These are phyloP conservation scores for Forsythia suspensa DNA, from an alignment of 257 asterid genomes.

Conservation along the genomic window DNA sequence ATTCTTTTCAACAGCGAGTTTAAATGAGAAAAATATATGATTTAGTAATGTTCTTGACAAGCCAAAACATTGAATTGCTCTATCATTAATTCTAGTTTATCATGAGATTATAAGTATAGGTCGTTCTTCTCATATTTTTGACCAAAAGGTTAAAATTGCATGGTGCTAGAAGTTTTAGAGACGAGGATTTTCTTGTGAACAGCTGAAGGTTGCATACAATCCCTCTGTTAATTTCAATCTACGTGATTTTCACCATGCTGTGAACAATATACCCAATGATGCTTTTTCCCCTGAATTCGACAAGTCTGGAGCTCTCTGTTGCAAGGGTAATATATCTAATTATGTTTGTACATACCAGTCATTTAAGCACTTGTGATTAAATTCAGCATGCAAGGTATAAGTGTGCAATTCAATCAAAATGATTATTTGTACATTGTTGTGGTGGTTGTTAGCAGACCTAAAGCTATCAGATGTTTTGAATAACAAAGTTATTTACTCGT, in stretches of 20 bases:
- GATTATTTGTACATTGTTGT: slow-evolving; percentile 17
- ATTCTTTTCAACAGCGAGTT: slow-evolving; percentile 7
- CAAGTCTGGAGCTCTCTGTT: slow-evolving; percentile 38
- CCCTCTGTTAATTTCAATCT: slow-evolving; percentile 80
- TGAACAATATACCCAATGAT: slow-evolving; percentile 75
- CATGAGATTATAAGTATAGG: slow-evolving; percentile 1
- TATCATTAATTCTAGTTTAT: slow-evolving; percentile 3
- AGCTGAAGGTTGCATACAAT: slow-evolving; percentile 88
- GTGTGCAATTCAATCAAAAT: slow-evolving; percentile 11
- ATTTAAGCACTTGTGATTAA: slow-evolving; percentile 4
- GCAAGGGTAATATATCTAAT: slow-evolving; percentile 35
- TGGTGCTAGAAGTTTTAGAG: slow-evolving; percentile 16
- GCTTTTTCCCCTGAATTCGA: slow-evolving; percentile 57
- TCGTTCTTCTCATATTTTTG: slow-evolving; percentile 14
- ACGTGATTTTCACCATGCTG: slow-evolving; percentile 86
- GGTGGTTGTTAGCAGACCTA: slow-evolving; percentile 47
- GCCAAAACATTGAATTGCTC: slow-evolving; percentile 1
- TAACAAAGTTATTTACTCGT: slow-evolving; percentile 52
- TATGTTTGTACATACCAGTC: not conserved
- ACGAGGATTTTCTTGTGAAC: slow-evolving; percentile 33
- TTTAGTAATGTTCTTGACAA: not conserved
- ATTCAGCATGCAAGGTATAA: not conserved
- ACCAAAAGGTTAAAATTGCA: slow-evolving; percentile 13
- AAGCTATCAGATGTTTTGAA: slow-evolving; percentile 63
- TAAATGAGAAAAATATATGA: not conserved